phyloP scores from a whole-genome alignment of 176 grass and related monocot genomes.

The Elymus sibiricus region DNA sequence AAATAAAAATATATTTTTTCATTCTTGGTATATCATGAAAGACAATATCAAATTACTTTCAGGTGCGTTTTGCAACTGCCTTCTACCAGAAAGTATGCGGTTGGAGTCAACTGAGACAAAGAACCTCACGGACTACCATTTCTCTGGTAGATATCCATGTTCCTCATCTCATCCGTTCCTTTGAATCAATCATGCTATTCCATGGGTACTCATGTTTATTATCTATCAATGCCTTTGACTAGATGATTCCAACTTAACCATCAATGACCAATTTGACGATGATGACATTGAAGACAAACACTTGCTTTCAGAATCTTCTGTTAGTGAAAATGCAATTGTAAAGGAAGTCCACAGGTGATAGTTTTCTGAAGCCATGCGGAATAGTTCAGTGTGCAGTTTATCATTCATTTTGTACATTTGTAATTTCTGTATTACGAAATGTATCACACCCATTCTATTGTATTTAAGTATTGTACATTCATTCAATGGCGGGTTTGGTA shows the following conservation, averaged over 20 bases:
- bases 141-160: constrained; percentile 59
- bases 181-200: constrained; percentile 10
- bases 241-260: constrained; percentile 63
- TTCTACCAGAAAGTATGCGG: constrained; percentile 87
- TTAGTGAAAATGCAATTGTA: constrained; percentile 50
- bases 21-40: neutral
- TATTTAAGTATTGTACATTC: constrained; percentile 16
- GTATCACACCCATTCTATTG: constrained; percentile 23
- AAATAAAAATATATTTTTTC: neutral
- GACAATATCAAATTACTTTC: constrained; percentile 36
- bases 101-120: constrained; percentile 78
- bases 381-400: constrained; percentile 32
- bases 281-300: constrained; percentile 73
- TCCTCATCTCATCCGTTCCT: neutral
- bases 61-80: constrained; percentile 90
- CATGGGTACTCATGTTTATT: neutral
- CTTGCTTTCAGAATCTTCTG: constrained; percentile 62
- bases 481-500: neutral
- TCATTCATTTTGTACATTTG: constrained; percentile 48
- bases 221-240: constrained; percentile 11
- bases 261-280: constrained; percentile 44
- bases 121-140: constrained; percentile 52
- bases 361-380: constrained; percentile 7
- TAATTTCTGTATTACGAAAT: constrained; percentile 50
- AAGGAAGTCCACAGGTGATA: constrained; percentile 73